Evolutionary conservation across 306 rosid genomes (phyloP), one percentile per base, ranked within the genome.

Genomic region (Trifolium fragiferum): DNA sequence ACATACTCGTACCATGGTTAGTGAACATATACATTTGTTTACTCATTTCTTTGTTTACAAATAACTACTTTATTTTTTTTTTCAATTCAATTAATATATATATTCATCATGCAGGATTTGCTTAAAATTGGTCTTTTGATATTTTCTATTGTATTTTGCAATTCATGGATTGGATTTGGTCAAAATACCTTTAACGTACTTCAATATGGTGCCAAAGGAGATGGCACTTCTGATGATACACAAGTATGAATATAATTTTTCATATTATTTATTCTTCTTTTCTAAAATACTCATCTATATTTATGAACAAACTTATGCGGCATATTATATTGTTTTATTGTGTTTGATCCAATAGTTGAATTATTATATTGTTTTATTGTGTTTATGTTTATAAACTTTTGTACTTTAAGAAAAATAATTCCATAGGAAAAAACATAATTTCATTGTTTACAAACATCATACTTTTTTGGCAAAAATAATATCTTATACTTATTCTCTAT

Each of bases 181-280:
- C 53, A 62, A 9, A 65, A 7, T 44, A 25, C 21, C 13, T 67
- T 79, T 55, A 15, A 85, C 10, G 78, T 85, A 14, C 69, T 82
- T 58, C 19, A 69, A 3, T 82, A 33, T 68, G 86, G 84, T 68
- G 86, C 86, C 21, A 37, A 5, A 66, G 88, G 84, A 67, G 78
- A 85, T 78, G 86, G 77, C 9, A 18, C 1, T 5, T 46, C 76
- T 3, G 84, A 85, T 63, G 86, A 82, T 72, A 49, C 82, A 43
- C 49, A 44, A 8, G 81, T 81, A 66, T 21, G 19, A 13, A 16
- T 1, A 64, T 25, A 6, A 5, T 19, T 6, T 16, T 16, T 33
- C 13, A 20, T 53, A 4, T 59, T 6, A 13, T 58, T 1, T 5
- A 0, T 25, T 23, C 5, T 21, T 2, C 3, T 55, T 23, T 14